Base-by-base conservation (phyloP, 768 basidiomycete species). In the Thelephora ganbajun region DNA sequence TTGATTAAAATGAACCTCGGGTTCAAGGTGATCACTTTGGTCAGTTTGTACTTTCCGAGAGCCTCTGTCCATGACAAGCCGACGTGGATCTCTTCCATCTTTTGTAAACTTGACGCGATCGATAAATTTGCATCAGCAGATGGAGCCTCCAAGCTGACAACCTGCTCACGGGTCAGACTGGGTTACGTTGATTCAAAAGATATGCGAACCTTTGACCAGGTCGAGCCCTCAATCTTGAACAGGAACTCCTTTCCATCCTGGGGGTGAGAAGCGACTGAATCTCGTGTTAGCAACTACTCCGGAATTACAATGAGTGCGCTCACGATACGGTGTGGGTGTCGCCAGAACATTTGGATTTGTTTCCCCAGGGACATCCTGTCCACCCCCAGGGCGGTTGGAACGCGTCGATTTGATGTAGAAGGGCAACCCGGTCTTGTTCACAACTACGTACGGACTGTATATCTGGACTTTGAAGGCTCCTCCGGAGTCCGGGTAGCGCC, bases 391-490 rank as follows among this genome's bases (percentile, higher is more conserved):
- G 18, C 84, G 74, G 55, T 70, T 70, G 2, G 80, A 72, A 23
- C 79, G 73, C 16, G 70, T 65, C 12, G 84, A 80, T 51, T 72
- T 79, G 26, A 92, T 68, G 11, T 68, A 69, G 57, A 94, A 94
- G 2, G 91, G 81, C 33, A 92, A 64, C 6, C 82, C 83, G 0
- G 92, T 92, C 68, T 96, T 97, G 67, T 99, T 99, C 61, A 94
- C 62, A 36, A 98, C 66, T 45, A 98, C 67, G 58, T 83, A 98
- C 2, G 93, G 92, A 52, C 78, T 79, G 59, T 88, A 98, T 41
- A 99, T 78, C 61, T 98, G 94, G 0, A 96, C 88, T 63, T 85
- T 91, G 73, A 96, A 93, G 1, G 93, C 91, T 19, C 93, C 92
- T 1, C 93, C 96, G 5, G 93, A 84, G 45, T 96, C 78, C 6